Evolutionary conservation across 345 rosid genomes (phyloP).

Genomic region (Carallia pectinifolia): DNA sequence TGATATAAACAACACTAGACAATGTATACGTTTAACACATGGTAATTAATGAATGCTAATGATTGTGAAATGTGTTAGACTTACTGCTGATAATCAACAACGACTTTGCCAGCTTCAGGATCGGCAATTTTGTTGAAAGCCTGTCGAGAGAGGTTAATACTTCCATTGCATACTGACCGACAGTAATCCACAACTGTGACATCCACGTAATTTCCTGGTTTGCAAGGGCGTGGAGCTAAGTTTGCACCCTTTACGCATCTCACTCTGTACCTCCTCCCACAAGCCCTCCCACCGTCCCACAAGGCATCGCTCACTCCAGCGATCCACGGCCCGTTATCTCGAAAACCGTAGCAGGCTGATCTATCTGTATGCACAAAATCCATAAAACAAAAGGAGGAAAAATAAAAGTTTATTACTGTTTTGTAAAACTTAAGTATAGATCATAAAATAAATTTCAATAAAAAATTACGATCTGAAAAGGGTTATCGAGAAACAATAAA

Average conservation of each 20-base stretch:
- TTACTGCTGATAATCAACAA: conserved; percentile 33
- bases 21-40: too few relatives aligned
- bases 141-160: conserved; percentile 29
- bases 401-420: too few relatives aligned
- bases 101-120: conserved; percentile 20
- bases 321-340: conserved; percentile 14
- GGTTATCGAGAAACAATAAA: too few relatives aligned
- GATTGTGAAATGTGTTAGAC: background rate
- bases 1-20: too few relatives aligned
- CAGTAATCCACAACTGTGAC: conserved; percentile 30
- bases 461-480: too few relatives aligned
- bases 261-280: conserved; percentile 12
- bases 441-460: too few relatives aligned
- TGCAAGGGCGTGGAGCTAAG: conserved; percentile 15
- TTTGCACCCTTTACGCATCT: conserved; percentile 12
- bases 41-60: too few relatives aligned
- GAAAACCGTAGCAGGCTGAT: conserved; percentile 21
- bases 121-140: conserved; percentile 37
- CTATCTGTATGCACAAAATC: background rate
- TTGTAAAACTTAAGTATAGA: too few relatives aligned
- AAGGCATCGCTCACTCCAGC: conserved; percentile 15
- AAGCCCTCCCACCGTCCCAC: conserved; percentile 17
- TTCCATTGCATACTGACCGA: conserved; percentile 12
- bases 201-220: conserved; percentile 2
- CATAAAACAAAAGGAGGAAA: too few relatives aligned